Evolutionary conservation across 2,329 filamentous ascomycete genomes (phyloP), one percentile per base, ranked within the genome.

Genomic region (Aureobasidium sp.): DNA sequence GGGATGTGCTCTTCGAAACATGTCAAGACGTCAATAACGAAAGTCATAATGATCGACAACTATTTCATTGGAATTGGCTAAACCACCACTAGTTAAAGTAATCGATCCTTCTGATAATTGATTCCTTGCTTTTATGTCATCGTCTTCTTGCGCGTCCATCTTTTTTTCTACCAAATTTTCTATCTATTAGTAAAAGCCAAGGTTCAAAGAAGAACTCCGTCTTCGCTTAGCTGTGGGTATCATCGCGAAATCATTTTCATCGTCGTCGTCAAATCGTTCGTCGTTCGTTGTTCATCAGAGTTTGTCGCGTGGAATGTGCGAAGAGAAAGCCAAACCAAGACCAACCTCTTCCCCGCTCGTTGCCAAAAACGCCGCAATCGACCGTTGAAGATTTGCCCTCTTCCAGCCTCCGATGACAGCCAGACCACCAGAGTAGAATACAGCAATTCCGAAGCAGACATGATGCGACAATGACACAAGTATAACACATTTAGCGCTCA

Each of bases 291-390:
- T 39, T 44, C 39, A 27, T 47, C 27, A 15, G n/a, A 24, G 27
- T n/a, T 56, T 15, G 39, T 44, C 20, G n/a, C 41, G 20, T 15
- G 32, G 9, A 57, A 34, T 26, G 9, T 13, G 6, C 17, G 17
- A 37, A 53, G 20, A 36, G 17, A 46, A 46, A 27, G 44, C 44
- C 44, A 47, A 47, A 47, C 44, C 26, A 26, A 47, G 27, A 34
- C 53, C 37, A 57, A 46, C 53, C 41, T 57, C 53, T 57, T 57
- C 51, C 51, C 51, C 51, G 24, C 51, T 37, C 51, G 36, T 55
- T 43, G 51, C 37, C 44, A 47, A 41, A 41, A 41, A 41, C 24
- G 37, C 36, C 51, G 36, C 36, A 41, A 55, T 41, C 27, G 29
- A 50, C 47, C 47, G 47, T 50, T 50, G 47, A 34, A 50, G 9